Evolutionary conservation across 2,329 filamentous ascomycete species (phyloP), one percentile per base, ranked within the genome.

Genomic region (Cercospora citrullina): DNA sequence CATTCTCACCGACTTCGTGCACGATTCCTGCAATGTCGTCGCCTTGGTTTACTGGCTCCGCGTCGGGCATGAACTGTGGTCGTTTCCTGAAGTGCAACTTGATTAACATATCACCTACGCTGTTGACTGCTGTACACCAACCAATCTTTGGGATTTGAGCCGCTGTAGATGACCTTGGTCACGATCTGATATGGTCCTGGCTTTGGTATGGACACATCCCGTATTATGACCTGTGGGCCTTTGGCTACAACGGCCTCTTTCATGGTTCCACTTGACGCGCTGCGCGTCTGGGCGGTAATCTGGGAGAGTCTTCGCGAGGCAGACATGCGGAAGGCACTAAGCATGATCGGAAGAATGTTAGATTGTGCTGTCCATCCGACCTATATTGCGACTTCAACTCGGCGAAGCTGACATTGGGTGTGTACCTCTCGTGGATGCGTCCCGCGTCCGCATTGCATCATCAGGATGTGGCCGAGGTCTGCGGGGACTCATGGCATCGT

Each of bases 1-100:
- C 87, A 42, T 84, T 80, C 48, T 79, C 74, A 21, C 87, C 87
- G 23, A 88, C 84, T 67, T 81, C 79, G 71, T 87, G 81, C 8
- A 89, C 82, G 30, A 84, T 79, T 53, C 78, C 78, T 16, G 76
- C 73, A 16, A 79, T 77, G 45, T 79, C 78, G 51, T 79, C 78
- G 66, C 78, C 78, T 62, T 76, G 74, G 63, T 77, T 76, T 53
- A 71, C 60, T 14, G 73, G 63, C 53, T 69, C 60, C 26, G 68
- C 53, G 14, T 70, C 58, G 36, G 67, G 64, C 51, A 68, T 67
- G 42, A 51, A 63, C 42, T 72, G 58, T n/a, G 69, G 59, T 65
- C 69, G 59, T 67, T 72, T 72, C 71, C 70, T 72, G 67, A 23
- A 9, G 16, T 14, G 23, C 28, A 21, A 21, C n/a, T 33, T 57